These are phyloP conservation scores for Cronartium ribicola DNA, from an alignment of 1,284 basidiomycete species.

Conservation along the genomic window DNA sequence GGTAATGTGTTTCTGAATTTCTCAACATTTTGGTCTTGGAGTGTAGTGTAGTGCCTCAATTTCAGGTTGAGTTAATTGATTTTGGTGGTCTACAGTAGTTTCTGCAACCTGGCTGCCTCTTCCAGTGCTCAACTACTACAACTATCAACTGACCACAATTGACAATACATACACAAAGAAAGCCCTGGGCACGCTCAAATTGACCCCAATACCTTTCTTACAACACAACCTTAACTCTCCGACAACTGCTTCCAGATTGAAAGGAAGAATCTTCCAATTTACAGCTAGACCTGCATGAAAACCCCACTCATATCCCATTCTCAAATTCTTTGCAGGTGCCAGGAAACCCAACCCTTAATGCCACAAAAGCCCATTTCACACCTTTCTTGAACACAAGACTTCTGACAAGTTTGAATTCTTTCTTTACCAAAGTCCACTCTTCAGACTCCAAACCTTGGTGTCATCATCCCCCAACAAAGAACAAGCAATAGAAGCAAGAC, in stretches of 20 bases:
- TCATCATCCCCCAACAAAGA: neutral
- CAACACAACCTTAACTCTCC: neutral
- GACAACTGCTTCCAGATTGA: too few relatives aligned
- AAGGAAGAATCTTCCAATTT: neutral
- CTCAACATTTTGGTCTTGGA: conserved; percentile 86
- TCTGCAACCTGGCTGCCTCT: too few relatives aligned
- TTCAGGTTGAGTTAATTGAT: conserved; percentile 63
- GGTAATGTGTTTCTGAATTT: conserved; percentile 90
- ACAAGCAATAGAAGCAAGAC: neutral
- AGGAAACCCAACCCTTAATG: neutral
- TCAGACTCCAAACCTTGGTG: neutral
- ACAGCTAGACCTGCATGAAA: neutral
- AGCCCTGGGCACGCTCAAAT: too few relatives aligned
- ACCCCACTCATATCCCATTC: neutral
- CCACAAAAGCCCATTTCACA: neutral
- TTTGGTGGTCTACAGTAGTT: too few relatives aligned
- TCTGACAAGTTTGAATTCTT: neutral
- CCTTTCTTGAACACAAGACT: neutral
- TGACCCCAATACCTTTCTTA: too few relatives aligned
- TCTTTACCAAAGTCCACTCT: neutral
- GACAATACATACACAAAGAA: too few relatives aligned
- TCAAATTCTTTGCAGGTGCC: neutral
- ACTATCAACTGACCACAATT: too few relatives aligned
- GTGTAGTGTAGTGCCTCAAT: conserved; percentile 86
- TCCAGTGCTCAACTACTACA: too few relatives aligned